phyloP scores from a whole-genome alignment of 345 rosid genomes.

The Ricinus communis region DNA sequence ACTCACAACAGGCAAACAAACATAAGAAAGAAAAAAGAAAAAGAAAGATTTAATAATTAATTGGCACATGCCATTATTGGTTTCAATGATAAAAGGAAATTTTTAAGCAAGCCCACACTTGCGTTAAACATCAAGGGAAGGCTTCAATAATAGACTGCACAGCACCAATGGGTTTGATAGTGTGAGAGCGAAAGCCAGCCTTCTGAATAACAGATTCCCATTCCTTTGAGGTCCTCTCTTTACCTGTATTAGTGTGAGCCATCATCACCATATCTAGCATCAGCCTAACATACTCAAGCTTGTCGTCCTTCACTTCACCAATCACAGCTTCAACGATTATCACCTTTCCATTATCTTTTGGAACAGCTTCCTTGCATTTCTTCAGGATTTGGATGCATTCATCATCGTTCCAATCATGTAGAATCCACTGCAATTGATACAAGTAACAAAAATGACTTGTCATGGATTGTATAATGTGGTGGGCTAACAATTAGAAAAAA shows the following conservation, averaged over 20 bases:
- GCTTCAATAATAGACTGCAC: slow-evolving; percentile 53
- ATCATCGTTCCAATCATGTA: slow-evolving; percentile 69
- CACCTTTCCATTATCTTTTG: slow-evolving; percentile 48
- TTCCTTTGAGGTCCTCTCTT: slow-evolving; percentile 62
- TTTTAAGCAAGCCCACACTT: too few species aligned
- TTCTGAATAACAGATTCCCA: slow-evolving; percentile 53
- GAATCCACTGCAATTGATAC: slow-evolving; percentile 41
- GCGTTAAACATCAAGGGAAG: slow-evolving; percentile 43
- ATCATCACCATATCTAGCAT: slow-evolving; percentile 73
- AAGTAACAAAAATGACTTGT: too few species aligned
- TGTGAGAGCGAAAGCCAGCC: slow-evolving; percentile 54
- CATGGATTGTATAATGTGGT: too few species aligned
- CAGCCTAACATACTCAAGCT: slow-evolving; percentile 42
- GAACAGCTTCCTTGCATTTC: slow-evolving; percentile 59
- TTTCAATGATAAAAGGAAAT: too few species aligned
- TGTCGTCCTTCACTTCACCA: slow-evolving; percentile 32
- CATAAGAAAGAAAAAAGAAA: too few species aligned
- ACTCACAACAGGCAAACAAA: too few species aligned
- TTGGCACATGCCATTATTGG: too few species aligned
- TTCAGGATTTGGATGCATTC: slow-evolving; percentile 60
- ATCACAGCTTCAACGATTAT: slow-evolving; percentile 53
- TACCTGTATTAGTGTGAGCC: slow-evolving; percentile 58
- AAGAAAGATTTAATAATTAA: too few species aligned
- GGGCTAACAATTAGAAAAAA: background rate
- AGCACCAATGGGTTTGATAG: slow-evolving; percentile 37